These are phyloP conservation scores for Diplodia intermedia DNA, from an alignment of 2,329 filamentous ascomycete genomes.

Conservation along the genomic window DNA sequence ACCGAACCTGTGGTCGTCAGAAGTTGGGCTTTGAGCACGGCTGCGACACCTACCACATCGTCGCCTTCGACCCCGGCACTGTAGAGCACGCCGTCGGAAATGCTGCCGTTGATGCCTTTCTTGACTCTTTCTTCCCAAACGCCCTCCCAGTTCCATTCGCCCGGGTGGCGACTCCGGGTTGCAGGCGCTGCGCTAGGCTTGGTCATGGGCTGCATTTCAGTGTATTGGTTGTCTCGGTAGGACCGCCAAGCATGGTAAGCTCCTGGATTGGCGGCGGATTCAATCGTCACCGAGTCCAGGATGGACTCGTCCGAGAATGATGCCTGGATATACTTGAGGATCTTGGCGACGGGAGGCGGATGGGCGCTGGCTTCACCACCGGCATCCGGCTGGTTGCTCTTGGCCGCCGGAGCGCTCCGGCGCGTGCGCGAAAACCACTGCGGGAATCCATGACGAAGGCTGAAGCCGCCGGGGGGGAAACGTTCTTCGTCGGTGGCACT, in stretches of 20 bases:
- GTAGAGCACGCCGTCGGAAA: constrained; percentile 81
- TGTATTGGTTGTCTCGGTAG: constrained; percentile 57
- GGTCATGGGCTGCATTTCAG: constrained; percentile 26
- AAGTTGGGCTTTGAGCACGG: not conserved
- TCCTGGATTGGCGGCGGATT: constrained; percentile 85
- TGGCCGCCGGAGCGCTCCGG: constrained; percentile 36
- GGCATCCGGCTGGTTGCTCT: constrained; percentile 18
- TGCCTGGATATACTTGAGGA: constrained; percentile 81
- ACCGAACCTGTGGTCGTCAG: constrained; percentile 47
- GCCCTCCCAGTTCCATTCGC: constrained; percentile 97
- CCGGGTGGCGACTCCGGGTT: constrained; percentile 67
- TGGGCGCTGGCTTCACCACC: constrained; percentile 32
- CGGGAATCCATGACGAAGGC: constrained; percentile 87
- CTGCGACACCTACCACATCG: constrained; percentile 67
- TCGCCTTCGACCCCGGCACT: constrained; percentile 68
- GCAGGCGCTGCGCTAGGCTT: constrained; percentile 35
- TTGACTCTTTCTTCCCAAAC: constrained; percentile 92
- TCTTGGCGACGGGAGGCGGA: constrained; percentile 52
- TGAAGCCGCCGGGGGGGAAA: constrained; percentile 88
- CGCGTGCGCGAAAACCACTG: constrained; percentile 73
- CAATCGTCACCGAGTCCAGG: constrained; percentile 78
- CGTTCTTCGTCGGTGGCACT: constrained; percentile 84
- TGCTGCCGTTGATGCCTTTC: constrained; percentile 76
- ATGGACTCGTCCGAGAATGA: constrained; percentile 80
- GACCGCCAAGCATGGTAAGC: constrained; percentile 94